Base-by-base conservation (phyloP, 345 rosid genomes). In the Gossypium australe region DNA sequence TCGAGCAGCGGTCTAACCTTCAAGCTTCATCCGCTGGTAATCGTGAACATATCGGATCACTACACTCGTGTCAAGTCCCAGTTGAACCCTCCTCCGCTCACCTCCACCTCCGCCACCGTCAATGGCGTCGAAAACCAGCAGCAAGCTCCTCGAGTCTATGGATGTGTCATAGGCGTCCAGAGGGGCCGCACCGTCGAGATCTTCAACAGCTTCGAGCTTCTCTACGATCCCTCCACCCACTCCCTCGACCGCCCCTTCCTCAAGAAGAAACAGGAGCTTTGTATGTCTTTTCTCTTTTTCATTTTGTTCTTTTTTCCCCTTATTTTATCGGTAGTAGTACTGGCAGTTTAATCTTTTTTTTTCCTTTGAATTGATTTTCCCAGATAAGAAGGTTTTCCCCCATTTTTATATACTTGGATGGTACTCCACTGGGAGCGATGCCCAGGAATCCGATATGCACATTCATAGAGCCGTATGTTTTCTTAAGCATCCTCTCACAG, bases 191-290 rank as follows among this genome's bases (percentile, higher is more conserved):
- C 94, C 24, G 97, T 94, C 12, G 98, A 94, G 92, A 89, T 94
- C 86, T 94, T 94, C 84, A 94, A 94, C 78, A 94, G 98, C 79
- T 94, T 94, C 74, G 98, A 94, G 90, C 94, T 94, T 71, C 86
- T 94, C 22, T 89, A 80, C 18, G 98, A 92, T 82, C 90, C 95
- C 22, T 7, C 74, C 2, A 80, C 88, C 34, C 77, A 91, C 7
- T 84, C 90, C 29, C 98, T 94, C 25, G 97, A 94, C 78, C 95
- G 97, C 52, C 68, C 90, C 29, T 94, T 94, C 85, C 94, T 94
- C 66, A 90, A 84, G 84, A 94, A 94, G 94, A 94, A 94, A 85
- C 98, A 94, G 74, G 98, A 94, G 84, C 98, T 94, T 48, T 93
- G 98, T 93, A 86, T 80, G 61, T 9, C 12, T 9, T 13, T 79